Evolutionary conservation across 768 basidiomycete genomes (phyloP).

Genomic region (Kwoniella bestiolae): DNA sequence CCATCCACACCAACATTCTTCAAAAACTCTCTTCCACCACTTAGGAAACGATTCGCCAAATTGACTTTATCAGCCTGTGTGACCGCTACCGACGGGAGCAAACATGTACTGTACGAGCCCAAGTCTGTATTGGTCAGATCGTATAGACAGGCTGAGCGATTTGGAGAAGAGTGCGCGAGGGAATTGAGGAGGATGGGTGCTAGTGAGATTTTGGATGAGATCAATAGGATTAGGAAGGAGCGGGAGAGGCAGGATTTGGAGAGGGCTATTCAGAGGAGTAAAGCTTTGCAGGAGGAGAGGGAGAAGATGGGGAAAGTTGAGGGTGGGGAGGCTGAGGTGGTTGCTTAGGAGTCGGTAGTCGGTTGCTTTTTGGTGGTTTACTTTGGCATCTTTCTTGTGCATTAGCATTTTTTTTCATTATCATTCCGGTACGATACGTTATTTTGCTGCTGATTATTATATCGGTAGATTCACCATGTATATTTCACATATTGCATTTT

Average conservation of each 20-base stretch:
- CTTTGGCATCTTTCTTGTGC: background rate
- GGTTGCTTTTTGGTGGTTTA: background rate
- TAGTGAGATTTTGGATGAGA: conserved; percentile 77
- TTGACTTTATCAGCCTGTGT: conserved; percentile 79
- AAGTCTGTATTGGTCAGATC: conserved; percentile 62
- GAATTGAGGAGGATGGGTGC: conserved; percentile 73
- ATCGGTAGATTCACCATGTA: background rate
- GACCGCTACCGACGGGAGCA: conserved; percentile 75
- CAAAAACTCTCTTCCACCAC: conserved; percentile 11
- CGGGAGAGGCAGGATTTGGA: conserved; percentile 22
- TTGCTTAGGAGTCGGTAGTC: background rate
- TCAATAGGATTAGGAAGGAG: conserved; percentile 67
- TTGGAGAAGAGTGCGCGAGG: conserved; percentile 71
- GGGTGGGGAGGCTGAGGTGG: conserved; percentile 10
- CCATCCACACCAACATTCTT: conserved; percentile 16
- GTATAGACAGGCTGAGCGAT: conserved; percentile 67
- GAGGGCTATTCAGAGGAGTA: conserved; percentile 15
- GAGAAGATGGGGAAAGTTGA: conserved; percentile 13
- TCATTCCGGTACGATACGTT: background rate
- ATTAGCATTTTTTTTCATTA: too few species aligned
- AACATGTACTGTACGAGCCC: conserved; percentile 72
- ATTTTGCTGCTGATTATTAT: too few species aligned
- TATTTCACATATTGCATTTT: too few species aligned
- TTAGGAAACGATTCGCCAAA: conserved; percentile 39
- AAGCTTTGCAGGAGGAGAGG: conserved; percentile 5